Percentiles rank a stretch among this genome's conserved stretches.
These are phyloP conservation scores for Beauveria asiatica DNA, from an alignment of 2,329 filamentous ascomycete species.

Conservation along the genomic window DNA sequence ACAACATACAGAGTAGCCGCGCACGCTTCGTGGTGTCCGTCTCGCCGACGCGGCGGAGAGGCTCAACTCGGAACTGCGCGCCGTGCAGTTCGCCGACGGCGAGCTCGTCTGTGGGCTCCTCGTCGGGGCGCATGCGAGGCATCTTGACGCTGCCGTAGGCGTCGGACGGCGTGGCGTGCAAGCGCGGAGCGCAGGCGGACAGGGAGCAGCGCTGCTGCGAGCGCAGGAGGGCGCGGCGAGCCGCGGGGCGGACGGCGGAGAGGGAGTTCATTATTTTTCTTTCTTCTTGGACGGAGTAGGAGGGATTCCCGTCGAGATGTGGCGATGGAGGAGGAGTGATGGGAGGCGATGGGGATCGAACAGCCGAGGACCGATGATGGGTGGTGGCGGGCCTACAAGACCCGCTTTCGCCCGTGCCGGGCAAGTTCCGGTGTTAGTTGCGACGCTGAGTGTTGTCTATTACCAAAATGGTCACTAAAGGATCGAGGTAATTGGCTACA, in stretches of 20 bases:
- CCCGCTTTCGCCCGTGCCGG: neutral
- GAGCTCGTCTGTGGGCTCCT: constrained; percentile 44
- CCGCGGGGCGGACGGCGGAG: constrained; percentile 16
- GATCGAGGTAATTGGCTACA: too few species aligned
- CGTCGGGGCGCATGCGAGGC: constrained; percentile 19
- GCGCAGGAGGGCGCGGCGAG: constrained; percentile 8
- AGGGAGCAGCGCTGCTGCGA: constrained; percentile 16
- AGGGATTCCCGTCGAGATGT: neutral
- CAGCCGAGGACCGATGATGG: neutral
- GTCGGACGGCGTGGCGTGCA: constrained; percentile 13
- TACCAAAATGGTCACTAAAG: neutral
- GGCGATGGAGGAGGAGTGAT: neutral
- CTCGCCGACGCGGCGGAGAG: constrained; percentile 76
- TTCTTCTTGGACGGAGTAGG: neutral
- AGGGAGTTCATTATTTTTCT: neutral
- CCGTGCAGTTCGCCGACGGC: constrained; percentile 82
- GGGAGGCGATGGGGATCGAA: neutral
- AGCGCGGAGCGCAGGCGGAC: constrained; percentile 13
- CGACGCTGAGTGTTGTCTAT: neutral
- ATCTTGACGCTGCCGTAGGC: constrained; percentile 15
- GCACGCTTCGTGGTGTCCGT: constrained; percentile 80
- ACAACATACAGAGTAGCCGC: constrained; percentile 59
- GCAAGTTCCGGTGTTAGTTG: neutral
- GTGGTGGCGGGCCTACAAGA: neutral
- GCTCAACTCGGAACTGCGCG: constrained; percentile 79